Evolutionary conservation across 768 basidiomycete genomes (phyloP), one percentile per base, ranked within the genome.

Genomic region (Piloderma croceum): DNA sequence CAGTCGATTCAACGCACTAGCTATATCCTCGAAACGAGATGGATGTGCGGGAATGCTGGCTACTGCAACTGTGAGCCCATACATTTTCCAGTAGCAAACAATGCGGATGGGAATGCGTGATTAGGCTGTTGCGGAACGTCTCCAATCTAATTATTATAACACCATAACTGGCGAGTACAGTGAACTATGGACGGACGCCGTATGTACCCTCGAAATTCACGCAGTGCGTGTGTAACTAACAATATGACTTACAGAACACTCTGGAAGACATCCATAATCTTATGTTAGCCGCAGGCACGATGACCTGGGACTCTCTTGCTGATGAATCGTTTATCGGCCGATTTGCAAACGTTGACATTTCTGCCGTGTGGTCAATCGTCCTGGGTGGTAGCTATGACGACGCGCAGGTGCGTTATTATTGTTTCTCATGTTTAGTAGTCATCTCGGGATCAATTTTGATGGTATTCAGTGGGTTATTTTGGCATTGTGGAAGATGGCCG

Each of bases 241-340:
- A 18, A 25, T 41, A n/a, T 31, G n/a, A n/a, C 15, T 6, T 34
- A 17, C 34, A 78, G 76, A 79, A 78, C 46, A 65, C 75, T 5
- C 47, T 76, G 22, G 77, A 78, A 49, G 75, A 77, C 46, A 52
- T 78, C 11, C 73, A 78, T 47, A 77, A 76, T 53, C 56, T 78
- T 38, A 78, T 78, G 77, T 64, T 78, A 10, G 69, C 66, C 10
- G 69, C 69, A 4, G 65, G 63, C 11, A 62, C 58, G 3, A 51
- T 73, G 41, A 56, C 68, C 12, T 77, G 65, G 34, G 20, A 25
- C 12, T 38, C 34, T 11, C 59, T 75, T 3, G 70, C 69, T 6
- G 67, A 72, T 33, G 51, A 47, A 4, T 74, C 74, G 9, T 67
- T 54, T 47, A 70, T 78, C 34, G 74, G 76, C 12, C 51, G 46